These are phyloP conservation scores for Evansstolkia leycettana DNA, from an alignment of 495 filamentous ascomycete species.

Conservation along the genomic window DNA sequence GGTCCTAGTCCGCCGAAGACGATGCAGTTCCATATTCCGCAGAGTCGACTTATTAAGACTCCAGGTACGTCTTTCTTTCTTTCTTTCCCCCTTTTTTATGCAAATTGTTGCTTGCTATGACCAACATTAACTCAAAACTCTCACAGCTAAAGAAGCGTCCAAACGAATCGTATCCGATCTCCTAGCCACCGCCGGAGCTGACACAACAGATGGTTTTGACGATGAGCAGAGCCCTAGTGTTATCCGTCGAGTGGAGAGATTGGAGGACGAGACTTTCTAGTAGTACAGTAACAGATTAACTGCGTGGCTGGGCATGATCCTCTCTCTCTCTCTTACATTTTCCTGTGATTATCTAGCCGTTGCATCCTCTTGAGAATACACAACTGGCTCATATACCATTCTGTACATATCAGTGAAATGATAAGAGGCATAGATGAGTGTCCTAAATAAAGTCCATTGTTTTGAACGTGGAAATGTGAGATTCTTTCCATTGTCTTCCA, in stretches of 20 bases:
- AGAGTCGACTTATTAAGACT: constrained; percentile 77
- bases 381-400: too few relatives aligned
- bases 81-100: not conserved
- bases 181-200: constrained; percentile 59
- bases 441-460: too few relatives aligned
- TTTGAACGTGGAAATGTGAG: too few relatives aligned
- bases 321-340: constrained; percentile 1
- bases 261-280: constrained; percentile 64
- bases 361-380: too few relatives aligned
- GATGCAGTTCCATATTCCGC: constrained; percentile 89
- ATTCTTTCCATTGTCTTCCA: too few relatives aligned
- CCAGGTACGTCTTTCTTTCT: constrained; percentile 50
- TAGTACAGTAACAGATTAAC: not conserved
- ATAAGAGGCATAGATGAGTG: too few relatives aligned
- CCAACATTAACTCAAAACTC: not conserved
- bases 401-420: too few relatives aligned
- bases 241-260: constrained; percentile 50
- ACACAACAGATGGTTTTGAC: constrained; percentile 29
- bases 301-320: not conserved
- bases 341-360: too few relatives aligned
- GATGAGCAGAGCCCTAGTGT: constrained; percentile 65
- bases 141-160: constrained; percentile 72
- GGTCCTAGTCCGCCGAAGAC: constrained; percentile 90
- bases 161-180: constrained; percentile 87
- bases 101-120: not conserved